Evolutionary conservation across 169 alveolate species (phyloP), one percentile per base, ranked within the genome.

Genomic region (Toxoplasma gondii): DNA sequence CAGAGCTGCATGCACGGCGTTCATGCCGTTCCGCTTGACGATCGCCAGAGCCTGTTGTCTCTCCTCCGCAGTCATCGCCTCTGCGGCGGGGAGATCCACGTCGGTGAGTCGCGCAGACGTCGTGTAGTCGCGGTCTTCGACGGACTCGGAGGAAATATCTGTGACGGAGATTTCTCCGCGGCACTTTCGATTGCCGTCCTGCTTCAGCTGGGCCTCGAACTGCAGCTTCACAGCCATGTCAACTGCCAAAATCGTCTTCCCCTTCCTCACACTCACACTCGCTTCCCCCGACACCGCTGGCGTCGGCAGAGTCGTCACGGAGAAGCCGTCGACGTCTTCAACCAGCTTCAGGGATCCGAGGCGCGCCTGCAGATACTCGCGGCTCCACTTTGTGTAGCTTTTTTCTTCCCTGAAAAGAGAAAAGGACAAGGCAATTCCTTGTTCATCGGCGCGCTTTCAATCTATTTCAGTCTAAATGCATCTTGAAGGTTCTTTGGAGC

Each of bases 311-410:
- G 27, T 82, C 10, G 1, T 43, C 38, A 41, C 67, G 31, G 90
- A 16, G 19, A 44, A 12, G 38, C 41, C 69, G 9, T 43, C 67
- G 10, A 29, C 90, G 34, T 38, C 29, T 39, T 27, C 90, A 9
- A 82, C 36, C 54, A 82, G 38, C 0, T 22, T 43, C 41, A 38
- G 24, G 1, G 39, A 64, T 0, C 41, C 69, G 10, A 82, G 90
- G 41, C 27, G 53, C 41, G 67, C 9, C 64, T 82, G 69, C 90
- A 82, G 67, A 24, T 82, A 82, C 90, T 82, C 90, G 0, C 27
- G 29, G 64, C 90, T 82, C 90, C 90, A 82, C 27, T 36, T 38
- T 38, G 90, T 82, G 67, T 82, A 82, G 90, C 67, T 82, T 31
- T 82, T 82, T 31, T 82, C 90, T 31, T 82, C 90, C 90, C 90